phyloP scores from a whole-genome alignment of 441 rosid species.

The Biscutella laevigata region DNA sequence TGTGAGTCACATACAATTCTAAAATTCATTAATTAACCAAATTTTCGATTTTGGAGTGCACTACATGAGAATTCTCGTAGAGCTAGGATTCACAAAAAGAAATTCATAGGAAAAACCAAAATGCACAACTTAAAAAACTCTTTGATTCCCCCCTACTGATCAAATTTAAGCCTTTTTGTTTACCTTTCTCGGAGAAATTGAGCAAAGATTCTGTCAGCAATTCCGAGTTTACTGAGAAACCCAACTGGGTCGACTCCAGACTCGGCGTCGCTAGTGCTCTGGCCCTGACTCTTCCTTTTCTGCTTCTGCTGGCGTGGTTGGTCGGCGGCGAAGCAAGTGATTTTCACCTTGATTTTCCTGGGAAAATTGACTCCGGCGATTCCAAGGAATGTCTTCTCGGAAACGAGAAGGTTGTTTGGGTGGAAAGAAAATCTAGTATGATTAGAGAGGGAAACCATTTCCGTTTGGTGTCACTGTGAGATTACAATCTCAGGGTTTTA shows the following conservation, averaged over 20 bases:
- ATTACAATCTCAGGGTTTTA: constrained; percentile 21
- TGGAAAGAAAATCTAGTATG: constrained; percentile 21
- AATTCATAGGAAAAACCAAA: background rate
- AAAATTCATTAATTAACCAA: no score
- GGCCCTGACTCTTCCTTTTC: constrained; percentile 19
- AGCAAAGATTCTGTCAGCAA: constrained; percentile 70
- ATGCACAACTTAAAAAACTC: background rate
- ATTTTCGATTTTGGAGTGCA: no score
- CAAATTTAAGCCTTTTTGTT: background rate
- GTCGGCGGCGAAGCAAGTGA: constrained; percentile 26
- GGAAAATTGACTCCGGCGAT: constrained; percentile 21
- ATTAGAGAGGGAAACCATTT: constrained; percentile 27
- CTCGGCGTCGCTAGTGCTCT: constrained; percentile 18
- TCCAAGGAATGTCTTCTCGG: constrained; percentile 4
- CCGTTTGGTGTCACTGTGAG: background rate
- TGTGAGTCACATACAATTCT: no score
- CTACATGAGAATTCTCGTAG: background rate
- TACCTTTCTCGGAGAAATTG: constrained; percentile 95
- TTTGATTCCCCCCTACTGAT: background rate
- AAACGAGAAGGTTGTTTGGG: constrained; percentile 18
- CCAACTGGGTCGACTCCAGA: constrained; percentile 30
- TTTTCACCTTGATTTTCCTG: constrained; percentile 22
- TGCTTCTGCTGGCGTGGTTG: constrained; percentile 23
- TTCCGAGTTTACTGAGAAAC: constrained; percentile 50
- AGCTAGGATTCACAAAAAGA: no score